phyloP scores from a whole-genome alignment of 352 stramenopile species.

The Sclerospora graminicola region DNA sequence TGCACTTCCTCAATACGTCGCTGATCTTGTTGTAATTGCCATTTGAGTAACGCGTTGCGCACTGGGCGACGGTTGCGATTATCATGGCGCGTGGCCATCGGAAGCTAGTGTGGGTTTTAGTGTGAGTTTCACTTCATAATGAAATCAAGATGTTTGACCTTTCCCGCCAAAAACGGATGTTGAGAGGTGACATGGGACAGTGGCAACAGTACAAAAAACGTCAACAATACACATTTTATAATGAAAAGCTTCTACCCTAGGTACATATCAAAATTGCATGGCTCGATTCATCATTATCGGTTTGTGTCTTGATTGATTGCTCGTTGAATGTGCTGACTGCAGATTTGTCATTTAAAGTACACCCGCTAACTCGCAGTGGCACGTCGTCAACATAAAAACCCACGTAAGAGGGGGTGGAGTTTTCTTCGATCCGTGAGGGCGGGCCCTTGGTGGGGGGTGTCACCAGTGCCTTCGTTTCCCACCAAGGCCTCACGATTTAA shows the following conservation, averaged over 20 bases:
- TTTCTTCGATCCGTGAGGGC: slow-evolving; percentile 26
- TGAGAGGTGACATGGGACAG: too few species aligned
- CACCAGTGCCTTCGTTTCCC: slow-evolving; percentile 22
- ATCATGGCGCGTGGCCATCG: slow-evolving; percentile 13
- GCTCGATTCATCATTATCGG: slow-evolving; percentile 19
- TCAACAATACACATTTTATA: too few species aligned
- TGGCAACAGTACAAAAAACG: too few species aligned
- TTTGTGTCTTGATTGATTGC: slow-evolving; percentile 19
- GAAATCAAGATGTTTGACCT: slow-evolving; percentile 8
- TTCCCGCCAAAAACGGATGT: slow-evolving; percentile 9
- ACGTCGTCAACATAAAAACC: slow-evolving; percentile 24
- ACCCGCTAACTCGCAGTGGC: slow-evolving; percentile 24
- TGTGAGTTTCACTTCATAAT: slow-evolving; percentile 3
- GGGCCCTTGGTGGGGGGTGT: slow-evolving; percentile 21
- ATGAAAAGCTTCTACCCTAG: too few species aligned
- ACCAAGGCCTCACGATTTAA: slow-evolving; percentile 34
- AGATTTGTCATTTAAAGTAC: slow-evolving; percentile 27
- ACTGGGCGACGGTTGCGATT: slow-evolving; percentile 12
- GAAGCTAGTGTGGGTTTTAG: slow-evolving; percentile 3
- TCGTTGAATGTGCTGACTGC: slow-evolving; percentile 11
- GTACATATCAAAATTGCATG: too few species aligned
- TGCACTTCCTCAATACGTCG: slow-evolving; percentile 11
- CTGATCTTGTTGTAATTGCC: slow-evolving; percentile 19
- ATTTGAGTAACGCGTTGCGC: slow-evolving; percentile 21
- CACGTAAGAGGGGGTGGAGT: slow-evolving; percentile 15